Evolutionary conservation across 495 filamentous ascomycete genomes (phyloP).

Genomic region (Thozetella sp.): DNA sequence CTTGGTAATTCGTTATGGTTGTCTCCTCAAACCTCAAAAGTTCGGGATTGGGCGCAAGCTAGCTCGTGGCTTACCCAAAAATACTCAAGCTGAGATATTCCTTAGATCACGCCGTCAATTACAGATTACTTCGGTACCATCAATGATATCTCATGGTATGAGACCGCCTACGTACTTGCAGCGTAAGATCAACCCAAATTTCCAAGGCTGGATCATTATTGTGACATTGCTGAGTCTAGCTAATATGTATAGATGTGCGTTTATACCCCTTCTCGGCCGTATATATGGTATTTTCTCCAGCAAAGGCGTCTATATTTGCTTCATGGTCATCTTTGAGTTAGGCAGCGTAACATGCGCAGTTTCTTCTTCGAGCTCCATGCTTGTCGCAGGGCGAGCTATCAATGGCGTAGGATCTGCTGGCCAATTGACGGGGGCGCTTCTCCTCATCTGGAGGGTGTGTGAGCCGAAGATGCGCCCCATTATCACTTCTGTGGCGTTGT

Average conservation of each 20-base stretch:
- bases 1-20: too few relatives aligned
- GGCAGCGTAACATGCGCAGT: conserved; percentile 2
- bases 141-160: too few relatives aligned
- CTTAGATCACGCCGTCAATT: too few relatives aligned
- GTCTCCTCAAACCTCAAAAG: too few relatives aligned
- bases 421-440: conserved; percentile 1
- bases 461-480: not conserved
- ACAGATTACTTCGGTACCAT: too few relatives aligned
- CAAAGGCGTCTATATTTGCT: not conserved
- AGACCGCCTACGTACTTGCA: not conserved
- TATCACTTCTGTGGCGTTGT: not conserved
- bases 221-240: not conserved
- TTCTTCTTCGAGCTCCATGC: not conserved
- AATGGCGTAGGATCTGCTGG: conserved; percentile 3
- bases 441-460: conserved; percentile 1
- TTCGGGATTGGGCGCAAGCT: too few relatives aligned
- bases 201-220: too few relatives aligned
- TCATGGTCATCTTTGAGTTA: conserved; percentile 1
- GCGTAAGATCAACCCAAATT: conserved; percentile 1
- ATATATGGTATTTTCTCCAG: not conserved
- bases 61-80: too few relatives aligned
- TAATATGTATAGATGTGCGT: not conserved
- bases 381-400: conserved; percentile 1
- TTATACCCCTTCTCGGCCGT: not conserved
- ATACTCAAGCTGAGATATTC: too few relatives aligned